A percentile compares a stretch with the other conserved stretches of the same genome.
phyloP scores from a whole-genome alignment of 345 rosid species.

The Ricinus communis region DNA sequence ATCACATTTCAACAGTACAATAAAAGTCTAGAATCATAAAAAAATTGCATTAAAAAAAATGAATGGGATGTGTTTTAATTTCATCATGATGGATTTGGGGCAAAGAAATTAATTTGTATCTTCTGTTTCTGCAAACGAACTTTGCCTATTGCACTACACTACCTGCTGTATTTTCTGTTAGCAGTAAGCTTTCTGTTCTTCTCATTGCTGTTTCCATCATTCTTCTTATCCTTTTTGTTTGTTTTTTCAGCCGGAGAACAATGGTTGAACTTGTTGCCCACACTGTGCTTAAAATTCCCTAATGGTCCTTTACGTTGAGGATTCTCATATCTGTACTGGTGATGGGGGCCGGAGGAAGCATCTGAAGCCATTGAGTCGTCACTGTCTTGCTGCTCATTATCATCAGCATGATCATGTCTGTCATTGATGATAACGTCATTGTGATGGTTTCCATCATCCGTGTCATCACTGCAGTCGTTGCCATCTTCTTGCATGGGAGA shows the following conservation, averaged over 20 bases:
- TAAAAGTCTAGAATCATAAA: neutral
- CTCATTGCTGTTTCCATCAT: conserved; percentile 21
- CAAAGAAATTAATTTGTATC: neutral
- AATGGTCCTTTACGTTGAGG: conserved; percentile 14
- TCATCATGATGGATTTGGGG: no score
- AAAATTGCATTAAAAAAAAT: neutral
- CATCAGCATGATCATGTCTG: conserved; percentile 10
- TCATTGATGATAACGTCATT: conserved; percentile 1
- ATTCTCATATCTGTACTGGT: conserved; percentile 24
- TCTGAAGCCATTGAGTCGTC: conserved; percentile 85
- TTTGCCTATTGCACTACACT: conserved; percentile 7
- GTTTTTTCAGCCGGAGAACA: conserved; percentile 29
- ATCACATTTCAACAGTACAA: neutral
- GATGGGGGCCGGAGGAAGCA: conserved; percentile 69
- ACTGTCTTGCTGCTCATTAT: conserved; percentile 46
- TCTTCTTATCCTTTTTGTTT: conserved; percentile 30
- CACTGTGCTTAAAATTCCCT: conserved; percentile 23
- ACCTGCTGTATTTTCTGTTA: conserved; percentile 27
- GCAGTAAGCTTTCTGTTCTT: conserved; percentile 18
- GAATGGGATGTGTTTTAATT: neutral
- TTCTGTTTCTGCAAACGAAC: neutral
- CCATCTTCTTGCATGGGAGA: conserved; percentile 59
- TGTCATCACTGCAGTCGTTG: conserved; percentile 27
- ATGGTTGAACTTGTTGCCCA: conserved; percentile 28
- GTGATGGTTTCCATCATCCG: conserved; percentile 18